A percentile compares a stretch with the other conserved stretches of the same genome.
These are phyloP conservation scores for Irpex sp. DNA, from an alignment of 1,284 basidiomycete species.

Conservation along the genomic window DNA sequence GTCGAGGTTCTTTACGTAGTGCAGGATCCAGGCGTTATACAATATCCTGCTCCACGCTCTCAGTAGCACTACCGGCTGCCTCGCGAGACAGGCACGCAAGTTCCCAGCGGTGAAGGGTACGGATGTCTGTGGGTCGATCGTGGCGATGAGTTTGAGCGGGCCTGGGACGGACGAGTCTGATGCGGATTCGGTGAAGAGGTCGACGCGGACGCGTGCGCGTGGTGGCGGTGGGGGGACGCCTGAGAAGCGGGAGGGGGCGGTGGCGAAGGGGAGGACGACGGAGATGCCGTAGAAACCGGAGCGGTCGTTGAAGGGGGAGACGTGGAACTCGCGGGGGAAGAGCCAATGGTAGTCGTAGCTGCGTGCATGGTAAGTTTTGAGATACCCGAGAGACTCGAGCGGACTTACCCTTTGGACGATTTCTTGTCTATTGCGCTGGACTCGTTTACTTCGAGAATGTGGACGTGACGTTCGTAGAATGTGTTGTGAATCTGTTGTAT, in stretches of 20 bases:
- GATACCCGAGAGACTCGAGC: background rate
- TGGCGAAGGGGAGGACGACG: conserved; percentile 36
- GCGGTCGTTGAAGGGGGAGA: conserved; percentile 80
- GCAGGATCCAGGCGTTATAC: conserved; percentile 63
- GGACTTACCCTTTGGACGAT: conserved; percentile 33
- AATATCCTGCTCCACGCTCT: conserved; percentile 63
- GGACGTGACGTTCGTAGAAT: conserved; percentile 70
- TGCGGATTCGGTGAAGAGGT: conserved; percentile 30
- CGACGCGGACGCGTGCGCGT: conserved; percentile 41
- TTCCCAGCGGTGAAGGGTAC: conserved; percentile 38
- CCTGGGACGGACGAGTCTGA: conserved; percentile 24
- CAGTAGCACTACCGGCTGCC: conserved; percentile 55
- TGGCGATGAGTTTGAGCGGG: conserved; percentile 47
- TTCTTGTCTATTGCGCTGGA: conserved; percentile 40
- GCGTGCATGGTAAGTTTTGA: background rate
- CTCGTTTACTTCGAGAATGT: conserved; percentile 40
- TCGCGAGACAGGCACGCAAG: conserved; percentile 41
- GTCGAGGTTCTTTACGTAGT: conserved; percentile 59
- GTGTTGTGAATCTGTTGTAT: conserved; percentile 68
- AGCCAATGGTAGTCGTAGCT: conserved; percentile 67
- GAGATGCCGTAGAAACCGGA: conserved; percentile 63
- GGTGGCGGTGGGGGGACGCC: conserved; percentile 19
- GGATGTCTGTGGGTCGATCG: conserved; percentile 36
- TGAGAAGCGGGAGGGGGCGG: conserved; percentile 31
- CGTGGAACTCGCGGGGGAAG: conserved; percentile 71